Base-by-base conservation (phyloP, 1,139 yeast genomes). In the Tardiomyces digboiensis region DNA sequence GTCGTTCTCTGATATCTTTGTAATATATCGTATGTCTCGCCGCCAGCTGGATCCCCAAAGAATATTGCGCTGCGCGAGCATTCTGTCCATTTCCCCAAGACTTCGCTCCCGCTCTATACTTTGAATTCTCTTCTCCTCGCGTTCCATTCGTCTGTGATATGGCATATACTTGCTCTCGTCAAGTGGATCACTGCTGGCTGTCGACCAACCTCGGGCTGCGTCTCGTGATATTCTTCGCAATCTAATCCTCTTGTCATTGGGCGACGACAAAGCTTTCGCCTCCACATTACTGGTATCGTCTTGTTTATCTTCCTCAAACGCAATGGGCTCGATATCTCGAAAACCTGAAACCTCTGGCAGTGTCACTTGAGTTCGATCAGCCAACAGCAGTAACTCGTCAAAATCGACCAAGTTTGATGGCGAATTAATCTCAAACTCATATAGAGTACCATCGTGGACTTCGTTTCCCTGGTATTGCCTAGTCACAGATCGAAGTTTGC, bases 71-170 rank as follows among this genome's bases (percentile, higher is more conserved):
- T 74, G 80, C 39, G 61, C 56, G 42, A 61, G 68, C 56, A 75
- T 68, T 49, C 66, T 72, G 54, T 71, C 82, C 12, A 76, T 69
- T 46, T 80, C 86, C 19, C 67, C 60, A 42, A 68, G 60, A 19
- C 76, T 68, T 47, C 72, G 67, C 44, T 68, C 70, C 5, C 77
- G 61, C 54, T 84, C 94, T 19, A 72, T 67, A 48, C 74, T 74
- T 33, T 76, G 70, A 76, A 81, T 76, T 37, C 76, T 70, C 44
- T 72, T 72, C 57, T 84, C 94, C 47, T 80, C 82, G 44, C 78
- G 76, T 49, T 74, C 76, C 84, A 82, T 80, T 39, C 73, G 67
- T 39, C 72, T 69, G 57, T 82, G 89, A 53, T 78, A 80, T 0
- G 66, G 53, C 2, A 57, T 58, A 54, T 71, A 83, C 1, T 64